phyloP scores from a whole-genome alignment of 768 basidiomycete genomes.

The Rhodotorula sphaerocarpa region DNA sequence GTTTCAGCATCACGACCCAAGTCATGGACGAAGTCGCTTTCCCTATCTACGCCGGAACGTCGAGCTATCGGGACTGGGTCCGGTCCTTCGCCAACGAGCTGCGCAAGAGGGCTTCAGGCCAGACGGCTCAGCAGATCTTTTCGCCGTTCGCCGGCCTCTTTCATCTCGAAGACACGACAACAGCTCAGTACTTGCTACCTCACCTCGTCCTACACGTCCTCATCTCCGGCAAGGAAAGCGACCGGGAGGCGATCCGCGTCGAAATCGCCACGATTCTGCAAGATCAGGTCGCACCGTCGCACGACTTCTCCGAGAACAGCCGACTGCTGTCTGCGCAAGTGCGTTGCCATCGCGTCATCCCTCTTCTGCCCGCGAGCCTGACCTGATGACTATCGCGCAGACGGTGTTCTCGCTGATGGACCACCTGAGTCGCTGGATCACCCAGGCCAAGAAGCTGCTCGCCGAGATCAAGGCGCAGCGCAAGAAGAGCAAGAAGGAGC shows the following conservation, averaged over 20 bases:
- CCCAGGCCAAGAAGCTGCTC: constrained; percentile 63
- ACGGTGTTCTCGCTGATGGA: constrained; percentile 90
- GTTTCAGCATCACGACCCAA: constrained; percentile 51
- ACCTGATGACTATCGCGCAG: constrained; percentile 46
- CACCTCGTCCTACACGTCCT: constrained; percentile 82
- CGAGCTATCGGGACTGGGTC: constrained; percentile 93
- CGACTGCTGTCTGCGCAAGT: constrained; percentile 91
- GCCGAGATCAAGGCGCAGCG: constrained; percentile 50
- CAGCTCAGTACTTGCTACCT: constrained; percentile 84
- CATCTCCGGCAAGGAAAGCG: constrained; percentile 60
- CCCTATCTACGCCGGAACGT: constrained; percentile 68
- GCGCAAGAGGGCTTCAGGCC: constrained; percentile 49
- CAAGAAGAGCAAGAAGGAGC: constrained; percentile 48
- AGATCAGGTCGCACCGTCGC: constrained; percentile 67
- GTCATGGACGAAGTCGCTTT: constrained; percentile 45
- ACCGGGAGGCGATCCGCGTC: constrained; percentile 56
- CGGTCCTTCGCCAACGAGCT: constrained; percentile 79
- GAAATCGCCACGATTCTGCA: constrained; percentile 75
- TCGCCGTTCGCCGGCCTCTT: constrained; percentile 67
- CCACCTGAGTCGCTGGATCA: constrained; percentile 80
- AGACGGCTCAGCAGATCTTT: constrained; percentile 55
- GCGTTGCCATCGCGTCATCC: neutral
- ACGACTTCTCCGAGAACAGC: constrained; percentile 62
- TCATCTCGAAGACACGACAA: constrained; percentile 71
- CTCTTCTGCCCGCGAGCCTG: neutral